phyloP scores from a whole-genome alignment of 257 asterid species.

The Echites panduratus region DNA sequence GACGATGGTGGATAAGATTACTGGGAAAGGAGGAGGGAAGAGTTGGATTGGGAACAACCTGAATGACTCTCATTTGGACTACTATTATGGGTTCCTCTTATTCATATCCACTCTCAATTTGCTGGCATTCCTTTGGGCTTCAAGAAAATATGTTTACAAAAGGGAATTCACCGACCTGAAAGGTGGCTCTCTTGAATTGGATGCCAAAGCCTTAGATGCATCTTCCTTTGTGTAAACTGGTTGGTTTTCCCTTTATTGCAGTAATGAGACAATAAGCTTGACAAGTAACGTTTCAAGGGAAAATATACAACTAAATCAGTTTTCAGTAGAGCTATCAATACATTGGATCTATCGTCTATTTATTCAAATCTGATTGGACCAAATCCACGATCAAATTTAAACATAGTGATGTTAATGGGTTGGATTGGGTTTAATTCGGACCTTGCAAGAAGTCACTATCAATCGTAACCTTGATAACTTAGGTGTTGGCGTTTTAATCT shows the following conservation, averaged over 20 bases:
- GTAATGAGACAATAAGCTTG: neutral
- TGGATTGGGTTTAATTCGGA: too few relatives aligned
- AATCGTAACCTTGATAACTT: too few relatives aligned
- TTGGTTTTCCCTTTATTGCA: neutral
- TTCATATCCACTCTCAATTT: conserved; percentile 42
- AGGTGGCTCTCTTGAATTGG: conserved; percentile 37
- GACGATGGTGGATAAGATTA: conserved; percentile 58
- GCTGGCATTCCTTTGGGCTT: conserved; percentile 47
- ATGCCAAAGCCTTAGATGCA: conserved; percentile 30
- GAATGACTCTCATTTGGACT: conserved; percentile 77
- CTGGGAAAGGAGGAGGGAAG: conserved; percentile 51
- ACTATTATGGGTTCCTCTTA: conserved; percentile 59
- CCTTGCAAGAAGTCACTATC: too few relatives aligned
- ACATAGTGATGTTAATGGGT: too few relatives aligned
- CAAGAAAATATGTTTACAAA: conserved; percentile 61
- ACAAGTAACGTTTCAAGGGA: neutral
- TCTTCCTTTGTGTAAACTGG: conserved; percentile 26
- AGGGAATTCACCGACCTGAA: conserved; percentile 39
- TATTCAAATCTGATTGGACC: too few relatives aligned
- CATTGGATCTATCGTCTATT: too few relatives aligned
- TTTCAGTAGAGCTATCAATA: too few relatives aligned
- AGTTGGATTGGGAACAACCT: conserved; percentile 85
- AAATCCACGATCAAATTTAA: too few relatives aligned
- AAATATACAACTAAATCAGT: neutral
- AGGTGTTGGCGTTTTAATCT: too few relatives aligned